Conservation (phyloP, 2,329 filamentous ascomycete species). For the Pyricularia grisea region DNA sequence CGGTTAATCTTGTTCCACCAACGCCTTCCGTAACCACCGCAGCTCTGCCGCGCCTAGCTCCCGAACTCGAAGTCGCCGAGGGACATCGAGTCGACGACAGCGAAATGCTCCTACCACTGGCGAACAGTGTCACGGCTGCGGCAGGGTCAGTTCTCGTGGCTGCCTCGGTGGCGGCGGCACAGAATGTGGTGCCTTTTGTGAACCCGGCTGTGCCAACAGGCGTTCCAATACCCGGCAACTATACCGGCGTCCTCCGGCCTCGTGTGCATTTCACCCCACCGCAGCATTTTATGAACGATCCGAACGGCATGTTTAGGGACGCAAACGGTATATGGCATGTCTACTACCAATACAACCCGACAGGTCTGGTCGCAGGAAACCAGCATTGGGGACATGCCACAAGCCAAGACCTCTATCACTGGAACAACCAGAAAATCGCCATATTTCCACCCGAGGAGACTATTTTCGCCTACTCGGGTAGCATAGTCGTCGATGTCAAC, state of each 20-base stretch:
- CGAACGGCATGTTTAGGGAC: constrained; percentile 54
- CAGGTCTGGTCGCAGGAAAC: constrained; percentile 30
- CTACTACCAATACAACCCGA: constrained; percentile 47
- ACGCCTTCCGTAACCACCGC: not conserved
- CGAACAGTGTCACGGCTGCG: not conserved
- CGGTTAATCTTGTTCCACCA: not conserved
- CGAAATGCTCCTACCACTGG: not conserved
- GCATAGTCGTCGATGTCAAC: constrained; percentile 48
- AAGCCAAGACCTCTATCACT: constrained; percentile 51
- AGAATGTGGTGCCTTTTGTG: constrained; percentile 14
- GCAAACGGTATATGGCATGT: constrained; percentile 49
- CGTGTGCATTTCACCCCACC: constrained; percentile 49
- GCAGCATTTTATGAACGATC: constrained; percentile 48
- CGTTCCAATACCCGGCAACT: constrained; percentile 15
- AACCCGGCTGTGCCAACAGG: constrained; percentile 19
- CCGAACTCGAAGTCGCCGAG: not conserved
- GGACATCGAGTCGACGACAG: not conserved
- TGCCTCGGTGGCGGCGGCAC: not conserved
- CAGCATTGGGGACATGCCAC: constrained; percentile 62
- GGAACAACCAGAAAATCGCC: constrained; percentile 56
- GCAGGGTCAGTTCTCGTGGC: not conserved
- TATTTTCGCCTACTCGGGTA: constrained; percentile 41
- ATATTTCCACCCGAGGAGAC: constrained; percentile 37
- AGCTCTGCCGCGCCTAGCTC: not conserved
- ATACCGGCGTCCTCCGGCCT: constrained; percentile 28